These are phyloP conservation scores for Senna tora DNA, from an alignment of 306 rosid species.

Conservation along the genomic window DNA sequence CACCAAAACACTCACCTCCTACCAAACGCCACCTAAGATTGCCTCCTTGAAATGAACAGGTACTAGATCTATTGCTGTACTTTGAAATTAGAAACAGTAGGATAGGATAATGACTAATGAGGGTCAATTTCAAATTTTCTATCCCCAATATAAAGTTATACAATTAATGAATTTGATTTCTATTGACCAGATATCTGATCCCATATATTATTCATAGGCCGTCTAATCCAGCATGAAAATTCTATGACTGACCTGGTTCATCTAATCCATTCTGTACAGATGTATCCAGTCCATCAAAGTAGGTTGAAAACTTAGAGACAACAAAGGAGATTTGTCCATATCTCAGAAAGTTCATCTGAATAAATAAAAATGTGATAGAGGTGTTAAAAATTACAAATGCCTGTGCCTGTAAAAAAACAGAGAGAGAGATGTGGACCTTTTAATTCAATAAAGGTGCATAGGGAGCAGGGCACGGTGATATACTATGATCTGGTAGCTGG, in stretches of 20 bases:
- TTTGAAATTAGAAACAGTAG: not conserved
- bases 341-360: conserved; percentile 26
- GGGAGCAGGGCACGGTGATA: conserved; percentile 91
- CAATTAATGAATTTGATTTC: conserved; percentile 6
- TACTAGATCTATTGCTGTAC: not conserved
- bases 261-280: conserved; percentile 33
- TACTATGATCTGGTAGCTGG: conserved; percentile 76
- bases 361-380: conserved; percentile 21
- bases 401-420: not conserved
- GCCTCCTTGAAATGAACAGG: too few species aligned
- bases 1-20: too few species aligned
- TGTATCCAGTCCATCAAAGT: conserved; percentile 35
- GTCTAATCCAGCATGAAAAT: conserved; percentile 26
- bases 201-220: conserved; percentile 27
- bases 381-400: conserved; percentile 7
- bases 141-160: not conserved
- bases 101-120: not conserved
- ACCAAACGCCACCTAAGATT: too few species aligned
- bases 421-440: conserved; percentile 45
- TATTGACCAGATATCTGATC: conserved; percentile 17
- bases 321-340: not conserved
- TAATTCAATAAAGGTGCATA: conserved; percentile 78
- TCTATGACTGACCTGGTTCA: conserved; percentile 43
- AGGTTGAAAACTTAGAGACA: conserved; percentile 1
- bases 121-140: not conserved